Base-by-base conservation (phyloP, 2,329 filamentous ascomycete genomes). In the Hyphodiscus sp. region DNA sequence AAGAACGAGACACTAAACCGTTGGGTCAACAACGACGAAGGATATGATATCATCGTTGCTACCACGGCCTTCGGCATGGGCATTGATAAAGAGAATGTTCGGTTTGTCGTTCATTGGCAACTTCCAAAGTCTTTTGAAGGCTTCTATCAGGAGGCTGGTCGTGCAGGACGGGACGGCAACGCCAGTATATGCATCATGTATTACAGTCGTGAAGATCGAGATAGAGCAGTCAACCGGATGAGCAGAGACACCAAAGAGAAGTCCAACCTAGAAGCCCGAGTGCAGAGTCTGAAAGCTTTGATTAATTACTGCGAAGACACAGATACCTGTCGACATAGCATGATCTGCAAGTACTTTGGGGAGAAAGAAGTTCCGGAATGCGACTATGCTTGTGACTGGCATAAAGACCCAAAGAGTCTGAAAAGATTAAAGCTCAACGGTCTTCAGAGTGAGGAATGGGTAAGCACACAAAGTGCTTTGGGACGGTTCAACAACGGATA, bases 1-100 rank as follows among this genome's bases (percentile, higher is more conserved):
- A 91, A 90, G 65, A 85, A 87, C 60, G 81, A 87, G 54, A 86
- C 86, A 1, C 75, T 91, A 3, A 71, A 78, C 16, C 79, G 80
- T 18, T 92, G 88, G 88, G 83, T 91, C 45, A 76, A 78, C 51
- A 87, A 89, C 67, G 79, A 82, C 51, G 76, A 80, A 23, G 87
- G 87, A 1, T 96, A 94, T 71, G 91, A 94, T 68, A 83, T 97
- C 47, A 92, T 97, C 56, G 91, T 96, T 26, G 92, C 92, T 1
- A 97, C 92, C 0, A 97, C 90, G 1, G 92, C 92, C 0, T 97
- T 97, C 65, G 92, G 92, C 2, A 97, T 97, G 92, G 92, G 92
- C 23, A 96, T 97, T 59, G 91, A 97, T 70, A 96, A 96, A 70
- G 84, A 94, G 50, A 87, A 95, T 62, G 92, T 97, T 11, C 87